Evolutionary conservation across 1,284 basidiomycete species (phyloP), one percentile per base, ranked within the genome.

Genomic region (Athelia sp.): DNA sequence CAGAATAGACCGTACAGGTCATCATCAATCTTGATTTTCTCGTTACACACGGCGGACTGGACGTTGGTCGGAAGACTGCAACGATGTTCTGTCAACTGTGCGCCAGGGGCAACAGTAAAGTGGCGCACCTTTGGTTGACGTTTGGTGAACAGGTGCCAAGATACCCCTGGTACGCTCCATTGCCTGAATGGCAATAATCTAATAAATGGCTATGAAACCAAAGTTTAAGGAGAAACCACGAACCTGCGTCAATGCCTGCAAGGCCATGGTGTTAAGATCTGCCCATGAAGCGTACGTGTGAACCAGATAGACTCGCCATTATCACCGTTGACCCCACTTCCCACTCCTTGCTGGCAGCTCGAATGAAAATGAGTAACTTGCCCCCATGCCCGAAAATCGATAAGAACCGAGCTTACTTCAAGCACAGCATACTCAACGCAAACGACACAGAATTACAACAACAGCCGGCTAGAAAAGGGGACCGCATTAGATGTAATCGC

Each of bases 371-470:
- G 26, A 4, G 4, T 13, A 29, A 13, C 26, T 29, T 29, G 26
- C 6, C 42, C 36, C 8, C 36, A 40, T 13, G 26, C 36, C 36
- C 9, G 4, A n/a, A 4, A n/a, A 40, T 40, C 15, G 18, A 22
- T 22, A 14, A 13, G 4, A 15, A 48, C n/a, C 43, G 24, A 17
- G 22, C 52, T 24, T 14, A 56, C 55, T 55, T 59, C 45, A 59
- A 43, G 44, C 58, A 59, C 15, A 59, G 50, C 58, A 59, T 59
- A 47, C 58, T 58, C 17, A 59, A 34, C 11, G 29, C 51, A 19
- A 53, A 59, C 2, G 58, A 50, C 23, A 57, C 49, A 11, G 55
- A 55, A 26, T 59, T 58, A 48, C 58, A 59, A 32, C 58, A 59
- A 46, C 56, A 57, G 18, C 50, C 48, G 8, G 24, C 56, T 57